Evolutionary conservation across 139 green algal genomes (phyloP).

Genomic region (Dunaliella sp.): DNA sequence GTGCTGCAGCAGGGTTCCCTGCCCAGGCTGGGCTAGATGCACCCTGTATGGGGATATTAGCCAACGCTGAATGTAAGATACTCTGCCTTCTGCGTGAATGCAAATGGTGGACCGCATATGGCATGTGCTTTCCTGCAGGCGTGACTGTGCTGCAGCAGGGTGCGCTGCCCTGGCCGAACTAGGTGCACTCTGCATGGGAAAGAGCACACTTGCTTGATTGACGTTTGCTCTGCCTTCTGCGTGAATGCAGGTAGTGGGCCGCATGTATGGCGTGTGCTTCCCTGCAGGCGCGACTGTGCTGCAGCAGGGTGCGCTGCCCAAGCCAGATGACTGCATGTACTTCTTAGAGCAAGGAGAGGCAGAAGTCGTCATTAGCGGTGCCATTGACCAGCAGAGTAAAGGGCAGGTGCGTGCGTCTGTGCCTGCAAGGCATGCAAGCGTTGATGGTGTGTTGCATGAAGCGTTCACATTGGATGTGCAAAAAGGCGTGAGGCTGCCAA

Average conservation of each 20-base stretch:
- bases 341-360: constrained; percentile 62
- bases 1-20: constrained; percentile 69
- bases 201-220: too few species aligned
- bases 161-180: constrained; percentile 45
- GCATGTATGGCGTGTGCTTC: constrained; percentile 64
- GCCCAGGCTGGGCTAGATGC: constrained; percentile 46
- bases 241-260: constrained; percentile 40
- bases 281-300: constrained; percentile 51
- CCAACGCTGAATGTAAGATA: too few species aligned
- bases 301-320: constrained; percentile 64
- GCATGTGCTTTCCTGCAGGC: constrained; percentile 47
- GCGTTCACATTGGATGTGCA: too few species aligned
- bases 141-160: constrained; percentile 68
- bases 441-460: too few species aligned
- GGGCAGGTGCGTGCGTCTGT: constrained; percentile 6
- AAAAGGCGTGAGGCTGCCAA: too few species aligned
- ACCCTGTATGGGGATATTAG: too few species aligned
- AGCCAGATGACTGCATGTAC: constrained; percentile 70
- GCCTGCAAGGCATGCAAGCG: neutral
- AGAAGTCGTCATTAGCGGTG: constrained; percentile 65
- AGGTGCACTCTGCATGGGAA: too few species aligned
- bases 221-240: too few species aligned
- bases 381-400: constrained; percentile 24
- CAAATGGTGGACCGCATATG: constrained; percentile 56
- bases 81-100: too few species aligned